A percentile compares a stretch with the other conserved stretches of the same genome.
Conservation (phyloP, 768 basidiomycete species). For the Mycena pura region DNA sequence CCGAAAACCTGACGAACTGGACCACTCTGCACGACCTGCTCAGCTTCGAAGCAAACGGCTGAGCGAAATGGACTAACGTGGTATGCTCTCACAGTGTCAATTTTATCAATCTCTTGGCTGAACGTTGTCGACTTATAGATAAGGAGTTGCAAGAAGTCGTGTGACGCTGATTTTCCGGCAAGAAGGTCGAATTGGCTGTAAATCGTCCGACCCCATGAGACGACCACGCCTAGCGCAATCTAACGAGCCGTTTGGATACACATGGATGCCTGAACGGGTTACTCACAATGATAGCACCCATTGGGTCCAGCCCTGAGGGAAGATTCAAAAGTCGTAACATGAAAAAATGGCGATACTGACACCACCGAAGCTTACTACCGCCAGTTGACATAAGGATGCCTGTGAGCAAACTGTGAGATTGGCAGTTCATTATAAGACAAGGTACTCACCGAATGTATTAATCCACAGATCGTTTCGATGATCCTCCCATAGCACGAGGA, state of each 20-base stretch:
- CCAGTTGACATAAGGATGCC: constrained; percentile 85
- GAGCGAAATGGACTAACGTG: constrained; percentile 59
- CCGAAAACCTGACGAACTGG: constrained; percentile 53
- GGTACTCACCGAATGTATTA: constrained; percentile 69
- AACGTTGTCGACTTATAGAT: constrained; percentile 95
- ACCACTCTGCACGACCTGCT: constrained; percentile 58
- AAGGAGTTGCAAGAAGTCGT: constrained; percentile 88
- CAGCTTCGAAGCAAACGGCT: constrained; percentile 6
- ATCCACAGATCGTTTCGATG: constrained; percentile 93
- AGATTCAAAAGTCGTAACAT: constrained; percentile 4
- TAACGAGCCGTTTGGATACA: constrained; percentile 35
- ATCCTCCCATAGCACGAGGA: constrained; percentile 95
- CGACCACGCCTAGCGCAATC: constrained; percentile 83
- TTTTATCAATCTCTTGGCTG: constrained; percentile 80
- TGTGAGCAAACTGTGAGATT: constrained; percentile 36
- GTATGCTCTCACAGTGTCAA: constrained; percentile 94
- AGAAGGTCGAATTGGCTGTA: constrained; percentile 84
- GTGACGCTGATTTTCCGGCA: constrained; percentile 91
- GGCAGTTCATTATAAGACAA: background rate
- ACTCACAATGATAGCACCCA: constrained; percentile 77
- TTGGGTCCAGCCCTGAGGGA: constrained; percentile 71
- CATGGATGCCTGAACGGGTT: constrained; percentile 6
- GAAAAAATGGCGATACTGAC: constrained; percentile 51
- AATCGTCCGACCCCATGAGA: constrained; percentile 78
- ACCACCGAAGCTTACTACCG: constrained; percentile 83